phyloP scores from a whole-genome alignment of 2,329 filamentous ascomycete species.

The Hypoxylon sp. region DNA sequence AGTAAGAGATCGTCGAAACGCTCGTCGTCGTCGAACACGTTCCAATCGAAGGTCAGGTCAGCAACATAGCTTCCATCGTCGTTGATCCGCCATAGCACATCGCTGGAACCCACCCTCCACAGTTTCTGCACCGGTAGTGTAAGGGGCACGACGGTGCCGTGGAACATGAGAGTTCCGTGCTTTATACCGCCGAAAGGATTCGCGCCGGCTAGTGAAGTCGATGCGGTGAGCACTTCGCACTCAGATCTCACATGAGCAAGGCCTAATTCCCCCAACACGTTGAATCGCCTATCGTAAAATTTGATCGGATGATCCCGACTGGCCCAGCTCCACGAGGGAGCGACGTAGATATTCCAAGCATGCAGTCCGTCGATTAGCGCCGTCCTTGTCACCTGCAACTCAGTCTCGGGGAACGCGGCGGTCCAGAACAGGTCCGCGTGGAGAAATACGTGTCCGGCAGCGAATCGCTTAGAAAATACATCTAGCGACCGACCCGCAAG shows the following conservation, averaged over 20 bases:
- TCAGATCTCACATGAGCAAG: not conserved
- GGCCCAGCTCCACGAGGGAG: constrained; percentile 23
- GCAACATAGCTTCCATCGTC: not conserved
- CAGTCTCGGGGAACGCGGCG: not conserved
- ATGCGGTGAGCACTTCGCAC: not conserved
- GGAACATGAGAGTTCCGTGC: constrained; percentile 1
- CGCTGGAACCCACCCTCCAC: not conserved
- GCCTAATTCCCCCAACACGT: not conserved
- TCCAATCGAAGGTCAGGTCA: constrained; percentile 7
- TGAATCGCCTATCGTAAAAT: constrained; percentile 4
- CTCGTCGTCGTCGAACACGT: not conserved
- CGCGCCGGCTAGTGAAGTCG: not conserved
- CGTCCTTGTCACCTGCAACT: not conserved
- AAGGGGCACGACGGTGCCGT: constrained; percentile 1
- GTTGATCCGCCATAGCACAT: not conserved
- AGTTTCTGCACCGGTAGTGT: not conserved
- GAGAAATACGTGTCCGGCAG: constrained; percentile 9
- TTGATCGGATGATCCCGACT: constrained; percentile 8
- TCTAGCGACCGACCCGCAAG: constrained; percentile 4
- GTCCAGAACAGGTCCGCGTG: constrained; percentile 7
- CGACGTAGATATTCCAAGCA: constrained; percentile 1
- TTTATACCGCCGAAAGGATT: constrained; percentile 5
- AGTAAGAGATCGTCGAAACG: constrained; percentile 4
- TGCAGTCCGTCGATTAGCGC: not conserved
- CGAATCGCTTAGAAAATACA: not conserved